Percentiles rank a stretch among this genome's conserved stretches.
Evolutionary conservation across 139 green algal genomes (phyloP).

Genomic region (Tetradesmus lagerheimii): DNA sequence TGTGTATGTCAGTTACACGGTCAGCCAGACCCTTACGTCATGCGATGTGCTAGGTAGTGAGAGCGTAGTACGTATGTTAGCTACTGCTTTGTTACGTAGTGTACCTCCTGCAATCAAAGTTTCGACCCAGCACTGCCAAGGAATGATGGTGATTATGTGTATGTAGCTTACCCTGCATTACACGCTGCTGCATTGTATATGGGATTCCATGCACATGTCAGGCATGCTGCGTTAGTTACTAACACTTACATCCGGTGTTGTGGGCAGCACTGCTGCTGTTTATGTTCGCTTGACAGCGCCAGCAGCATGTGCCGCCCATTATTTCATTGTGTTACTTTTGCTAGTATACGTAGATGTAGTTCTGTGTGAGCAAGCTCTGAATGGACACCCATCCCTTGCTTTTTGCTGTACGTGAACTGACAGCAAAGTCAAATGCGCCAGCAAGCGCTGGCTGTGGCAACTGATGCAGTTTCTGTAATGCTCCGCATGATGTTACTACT

Average conservation of each 20-base stretch:
- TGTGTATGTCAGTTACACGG: no score
- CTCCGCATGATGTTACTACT: no score
- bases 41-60: background rate
- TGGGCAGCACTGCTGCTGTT: background rate
- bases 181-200: background rate
- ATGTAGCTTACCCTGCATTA: background rate
- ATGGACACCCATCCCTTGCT: background rate
- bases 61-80: no score
- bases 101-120: background rate
- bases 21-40: no score
- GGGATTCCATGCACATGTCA: background rate
- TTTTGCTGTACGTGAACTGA: no score
- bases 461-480: no score
- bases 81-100: background rate
- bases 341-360: background rate
- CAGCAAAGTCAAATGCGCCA: no score
- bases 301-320: background rate
- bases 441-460: no score
- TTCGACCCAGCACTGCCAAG: background rate
- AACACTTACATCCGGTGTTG: background rate
- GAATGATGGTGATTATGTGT: background rate
- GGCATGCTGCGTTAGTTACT: background rate
- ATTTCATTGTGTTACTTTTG: no score
- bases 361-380: background rate
- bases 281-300: background rate